Base-by-base conservation (phyloP, 108 stramenopile species). In the Asterionellopsis glacialis region DNA sequence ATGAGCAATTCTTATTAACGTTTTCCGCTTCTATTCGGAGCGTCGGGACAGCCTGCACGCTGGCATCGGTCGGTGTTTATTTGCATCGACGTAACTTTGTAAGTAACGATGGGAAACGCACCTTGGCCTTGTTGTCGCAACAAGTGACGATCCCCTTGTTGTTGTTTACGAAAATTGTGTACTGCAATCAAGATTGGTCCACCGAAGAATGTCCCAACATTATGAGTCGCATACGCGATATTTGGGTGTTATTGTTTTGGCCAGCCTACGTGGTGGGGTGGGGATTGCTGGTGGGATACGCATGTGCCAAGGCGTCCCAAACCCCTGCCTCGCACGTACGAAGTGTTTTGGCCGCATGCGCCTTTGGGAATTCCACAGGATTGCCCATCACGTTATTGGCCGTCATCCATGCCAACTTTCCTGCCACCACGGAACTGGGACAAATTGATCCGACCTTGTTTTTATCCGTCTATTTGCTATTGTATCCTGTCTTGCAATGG, bases 141-240 rank as follows among this genome's bases (percentile, higher is more conserved):
- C 88, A 93, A 62, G 84, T 93, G 12, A 90, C 88, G 10, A 90
- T 93, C 44, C 91, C 91, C 19, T 67, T 84, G 14, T 80, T 93
- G 27, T 63, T 93, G 18, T 93, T 90, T 68, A 85, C 91, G 12
- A 93, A 88, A 49, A 88, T 90, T 56, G 68, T 90, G 16, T 82
- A 84, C 44, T 93, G 91, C 70, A 89, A 81, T 62, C 78, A 77
- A 55, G 81, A 82, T 69, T 80, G 81, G 72, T 65, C 57, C 26
- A 41, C 27, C 7, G 73, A 77, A 9, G 66, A 65, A 10, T 93
- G 91, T 69, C 88, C 88, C 9, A 72, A 85, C 40, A 80, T 90
- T 0, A 83, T 81, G 4, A 41, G 75, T 27, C 61, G 64, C 13
- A 45, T 93, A 11, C 42, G 65, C n/a, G 78, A 88, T 65, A 57